Conservation (phyloP, 345 rosid species). For the Schrenkiella parvula region DNA sequence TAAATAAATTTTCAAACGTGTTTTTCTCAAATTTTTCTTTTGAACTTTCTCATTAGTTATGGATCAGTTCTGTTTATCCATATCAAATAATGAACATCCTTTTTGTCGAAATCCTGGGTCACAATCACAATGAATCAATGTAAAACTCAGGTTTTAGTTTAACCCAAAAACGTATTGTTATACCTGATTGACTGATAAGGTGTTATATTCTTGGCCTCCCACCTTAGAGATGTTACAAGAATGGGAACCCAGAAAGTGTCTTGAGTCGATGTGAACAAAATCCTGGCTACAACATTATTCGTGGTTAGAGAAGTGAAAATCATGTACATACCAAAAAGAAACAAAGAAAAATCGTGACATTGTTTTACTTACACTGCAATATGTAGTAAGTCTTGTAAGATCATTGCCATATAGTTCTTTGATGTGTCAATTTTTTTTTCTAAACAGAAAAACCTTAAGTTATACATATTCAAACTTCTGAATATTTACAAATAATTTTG, state of each 20-base stretch:
- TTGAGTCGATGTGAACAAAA: background rate
- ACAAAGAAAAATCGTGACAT: background rate
- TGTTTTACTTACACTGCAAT: background rate
- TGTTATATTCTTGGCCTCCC: background rate
- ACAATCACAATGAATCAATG: no score
- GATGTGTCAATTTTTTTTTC: no score
- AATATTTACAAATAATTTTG: no score
- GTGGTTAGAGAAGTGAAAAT: background rate
- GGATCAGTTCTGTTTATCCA: background rate
- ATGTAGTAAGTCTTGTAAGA: slow-evolving; percentile 7
- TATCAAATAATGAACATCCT: no score
- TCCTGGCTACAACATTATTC: background rate
- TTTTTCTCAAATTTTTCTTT: no score
- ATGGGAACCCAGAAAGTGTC: background rate
- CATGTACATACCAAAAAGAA: background rate
- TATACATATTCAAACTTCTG: no score
- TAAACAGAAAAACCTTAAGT: no score
- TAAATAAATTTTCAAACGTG: no score
- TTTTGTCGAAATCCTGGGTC: no score
- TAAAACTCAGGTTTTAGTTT: no score
- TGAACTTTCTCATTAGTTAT: background rate
- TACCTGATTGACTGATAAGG: background rate
- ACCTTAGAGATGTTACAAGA: background rate
- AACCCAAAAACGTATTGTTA: background rate
- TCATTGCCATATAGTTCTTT: background rate